Evolutionary conservation across 768 basidiomycete genomes (phyloP).

Genomic region (Boletales sp.): DNA sequence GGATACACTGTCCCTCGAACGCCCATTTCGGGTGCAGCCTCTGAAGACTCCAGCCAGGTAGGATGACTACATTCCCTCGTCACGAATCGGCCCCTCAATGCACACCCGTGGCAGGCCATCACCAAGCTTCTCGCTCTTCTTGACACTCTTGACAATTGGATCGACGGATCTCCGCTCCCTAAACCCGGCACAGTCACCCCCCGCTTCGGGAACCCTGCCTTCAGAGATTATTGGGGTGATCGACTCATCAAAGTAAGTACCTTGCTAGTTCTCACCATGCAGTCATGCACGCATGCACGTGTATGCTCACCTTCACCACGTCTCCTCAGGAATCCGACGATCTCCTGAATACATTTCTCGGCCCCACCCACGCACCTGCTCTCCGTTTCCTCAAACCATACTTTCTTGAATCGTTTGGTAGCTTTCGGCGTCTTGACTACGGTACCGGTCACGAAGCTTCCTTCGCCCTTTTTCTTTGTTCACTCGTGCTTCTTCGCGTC

Average conservation of each 20-base stretch:
- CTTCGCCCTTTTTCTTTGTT: slow-evolving; percentile 76
- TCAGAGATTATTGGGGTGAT: slow-evolving; percentile 73
- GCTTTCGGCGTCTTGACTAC: slow-evolving; percentile 89
- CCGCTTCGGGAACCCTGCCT: slow-evolving; percentile 89
- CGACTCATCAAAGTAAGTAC: slow-evolving; percentile 67
- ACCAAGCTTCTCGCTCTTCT: slow-evolving; percentile 52
- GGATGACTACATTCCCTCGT: background rate
- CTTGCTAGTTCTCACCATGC: background rate
- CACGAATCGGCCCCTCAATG: background rate
- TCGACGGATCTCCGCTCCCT: slow-evolving; percentile 74
- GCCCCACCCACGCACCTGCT: slow-evolving; percentile 38
- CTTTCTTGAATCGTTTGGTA: slow-evolving; percentile 82
- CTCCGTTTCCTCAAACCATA: slow-evolving; percentile 75
- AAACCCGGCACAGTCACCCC: slow-evolving; percentile 54
- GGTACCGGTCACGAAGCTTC: slow-evolving; percentile 95
- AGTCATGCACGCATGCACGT: background rate
- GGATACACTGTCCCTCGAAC: slow-evolving; percentile 52
- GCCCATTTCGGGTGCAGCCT: background rate
- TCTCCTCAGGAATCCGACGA: slow-evolving; percentile 47
- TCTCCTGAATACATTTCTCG: slow-evolving; percentile 49
- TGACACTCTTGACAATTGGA: slow-evolving; percentile 66
- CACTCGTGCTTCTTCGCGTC: slow-evolving; percentile 66
- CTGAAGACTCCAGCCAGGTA: slow-evolving; percentile 17
- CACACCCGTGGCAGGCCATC: slow-evolving; percentile 39
- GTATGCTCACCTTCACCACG: background rate